phyloP scores from a whole-genome alignment of 495 filamentous ascomycete genomes.

The Podospora didyma region DNA sequence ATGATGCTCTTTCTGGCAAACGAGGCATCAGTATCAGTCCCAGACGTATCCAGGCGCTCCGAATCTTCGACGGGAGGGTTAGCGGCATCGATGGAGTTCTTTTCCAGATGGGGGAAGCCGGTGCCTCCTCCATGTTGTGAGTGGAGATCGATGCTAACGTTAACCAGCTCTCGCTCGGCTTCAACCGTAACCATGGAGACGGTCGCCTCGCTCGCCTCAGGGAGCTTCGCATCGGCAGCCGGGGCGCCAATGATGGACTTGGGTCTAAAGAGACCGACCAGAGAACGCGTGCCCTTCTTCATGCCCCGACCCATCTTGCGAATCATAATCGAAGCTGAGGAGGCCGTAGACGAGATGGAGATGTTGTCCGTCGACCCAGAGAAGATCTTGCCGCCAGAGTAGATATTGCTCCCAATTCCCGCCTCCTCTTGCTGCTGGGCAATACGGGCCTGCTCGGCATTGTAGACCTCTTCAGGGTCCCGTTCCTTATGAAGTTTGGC shows the following conservation, averaged over 20 bases:
- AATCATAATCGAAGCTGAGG: slow-evolving; percentile 98
- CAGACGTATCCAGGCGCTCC: slow-evolving; percentile 50
- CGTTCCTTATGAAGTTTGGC: slow-evolving; percentile 68
- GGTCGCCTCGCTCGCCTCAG: slow-evolving; percentile 68
- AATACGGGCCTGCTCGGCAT: slow-evolving; percentile 82
- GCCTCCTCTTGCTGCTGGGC: slow-evolving; percentile 85
- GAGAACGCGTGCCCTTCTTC: slow-evolving; percentile 84
- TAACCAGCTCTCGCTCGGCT: slow-evolving; percentile 81
- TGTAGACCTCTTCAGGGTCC: slow-evolving; percentile 61
- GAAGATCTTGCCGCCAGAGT: slow-evolving; percentile 84
- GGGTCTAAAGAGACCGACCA: slow-evolving; percentile 92
- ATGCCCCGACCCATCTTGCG: slow-evolving; percentile 98
- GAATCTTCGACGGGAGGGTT: slow-evolving; percentile 29
- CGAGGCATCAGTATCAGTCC: slow-evolving; percentile 55
- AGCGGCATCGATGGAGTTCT: slow-evolving; percentile 62
- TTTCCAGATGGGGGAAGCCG: slow-evolving; percentile 85
- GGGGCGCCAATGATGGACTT: slow-evolving; percentile 83
- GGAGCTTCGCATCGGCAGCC: slow-evolving; percentile 58
- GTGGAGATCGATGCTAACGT: slow-evolving; percentile 68
- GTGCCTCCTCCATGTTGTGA: slow-evolving; percentile 70
- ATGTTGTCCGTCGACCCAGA: slow-evolving; percentile 92
- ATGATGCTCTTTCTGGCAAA: slow-evolving; percentile 77
- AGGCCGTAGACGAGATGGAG: slow-evolving; percentile 95
- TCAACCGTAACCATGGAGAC: slow-evolving; percentile 96
- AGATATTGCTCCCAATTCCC: slow-evolving; percentile 90